Base-by-base conservation (phyloP, 768 basidiomycete genomes). In the Tulasnella sp. region DNA sequence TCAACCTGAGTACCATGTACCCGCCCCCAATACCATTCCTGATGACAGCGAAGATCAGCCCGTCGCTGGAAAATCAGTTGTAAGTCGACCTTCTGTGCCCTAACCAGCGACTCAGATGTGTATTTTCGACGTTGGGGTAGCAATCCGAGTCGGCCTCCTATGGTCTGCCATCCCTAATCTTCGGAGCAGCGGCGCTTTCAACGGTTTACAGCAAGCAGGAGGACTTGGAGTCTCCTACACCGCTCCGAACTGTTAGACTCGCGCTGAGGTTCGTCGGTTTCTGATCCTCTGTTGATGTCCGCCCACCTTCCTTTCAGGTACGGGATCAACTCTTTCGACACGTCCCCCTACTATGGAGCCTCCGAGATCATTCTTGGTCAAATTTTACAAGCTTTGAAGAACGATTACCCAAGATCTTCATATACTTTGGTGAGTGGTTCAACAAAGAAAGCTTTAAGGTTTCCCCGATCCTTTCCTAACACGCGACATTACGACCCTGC, bases 241-340 rank as follows among this genome's bases (percentile, higher is more conserved):
- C 92, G 5, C 80, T 91, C 31, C 87, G 90, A 40, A 88, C 90
- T 40, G 87, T 93, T 36, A 85, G 93, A 58, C 87, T 93, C 40
- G 93, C 92, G 11, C 85, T 95, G 58, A 86, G 92, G 93, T 94
- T 82, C 49, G 85, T 80, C 17, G 54, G 31, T 37, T 45, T 22
- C n/a, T 36, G 40, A 22, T 25, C 34, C 19, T 37, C 72, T 58
- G n/a, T 38, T 29, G 37, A 49, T 25, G 7, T 74, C 72, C 71
- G n/a, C 2, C 72, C 22, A 29, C 54, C 14, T 31, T 34, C 39
- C 54, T 22, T 29, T 49, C 45, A 94, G 94, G 54, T 94, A 93
- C 83, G 94, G 93, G 36, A 90, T 96, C 75, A 83, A 83, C 40
- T 91, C 91, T 0, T 92, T 96, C 80, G 94, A 96, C 82, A 96